These are phyloP conservation scores for Lepidium africanum DNA, from an alignment of 345 rosid species.

Conservation along the genomic window DNA sequence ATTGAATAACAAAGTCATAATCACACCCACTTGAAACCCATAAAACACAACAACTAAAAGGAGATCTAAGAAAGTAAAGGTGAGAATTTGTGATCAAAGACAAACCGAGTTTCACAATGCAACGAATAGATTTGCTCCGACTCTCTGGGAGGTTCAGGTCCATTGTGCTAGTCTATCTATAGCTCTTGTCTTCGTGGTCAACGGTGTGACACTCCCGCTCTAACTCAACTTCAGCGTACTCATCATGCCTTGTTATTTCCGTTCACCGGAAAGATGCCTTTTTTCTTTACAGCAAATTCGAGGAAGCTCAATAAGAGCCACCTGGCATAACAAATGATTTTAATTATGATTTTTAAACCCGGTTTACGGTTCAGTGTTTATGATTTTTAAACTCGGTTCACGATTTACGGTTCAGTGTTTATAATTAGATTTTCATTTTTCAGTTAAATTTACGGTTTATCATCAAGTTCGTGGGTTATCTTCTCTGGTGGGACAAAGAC, in stretches of 20 bases:
- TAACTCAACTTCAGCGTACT: conserved; percentile 15
- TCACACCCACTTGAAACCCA: not conserved
- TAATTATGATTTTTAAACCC: not conserved
- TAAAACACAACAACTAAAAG: not conserved
- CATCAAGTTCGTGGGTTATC: not conserved
- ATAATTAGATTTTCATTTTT: not conserved
- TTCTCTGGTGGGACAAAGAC: conserved; percentile 5
- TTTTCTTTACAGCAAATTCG: too few relatives aligned
- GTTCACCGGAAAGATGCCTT: not conserved
- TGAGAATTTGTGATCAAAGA: not conserved
- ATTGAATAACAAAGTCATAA: not conserved
- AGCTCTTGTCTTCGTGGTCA: conserved; percentile 10
- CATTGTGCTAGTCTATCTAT: not conserved
- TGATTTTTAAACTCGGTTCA: not conserved
- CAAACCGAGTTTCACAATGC: conserved; percentile 90
- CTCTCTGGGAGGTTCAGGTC: conserved; percentile 20
- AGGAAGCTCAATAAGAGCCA: not conserved
- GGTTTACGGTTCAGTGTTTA: not conserved
- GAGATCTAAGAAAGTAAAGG: not conserved
- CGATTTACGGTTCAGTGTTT: not conserved
- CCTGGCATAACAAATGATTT: too few relatives aligned
- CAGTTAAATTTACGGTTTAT: conserved; percentile 2
- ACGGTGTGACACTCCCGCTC: conserved; percentile 7
- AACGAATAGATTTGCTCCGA: conserved; percentile 49
- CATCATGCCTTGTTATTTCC: conserved; percentile 1